phyloP scores from a whole-genome alignment of 768 basidiomycete species.

The Kwoniella heveanensis region DNA sequence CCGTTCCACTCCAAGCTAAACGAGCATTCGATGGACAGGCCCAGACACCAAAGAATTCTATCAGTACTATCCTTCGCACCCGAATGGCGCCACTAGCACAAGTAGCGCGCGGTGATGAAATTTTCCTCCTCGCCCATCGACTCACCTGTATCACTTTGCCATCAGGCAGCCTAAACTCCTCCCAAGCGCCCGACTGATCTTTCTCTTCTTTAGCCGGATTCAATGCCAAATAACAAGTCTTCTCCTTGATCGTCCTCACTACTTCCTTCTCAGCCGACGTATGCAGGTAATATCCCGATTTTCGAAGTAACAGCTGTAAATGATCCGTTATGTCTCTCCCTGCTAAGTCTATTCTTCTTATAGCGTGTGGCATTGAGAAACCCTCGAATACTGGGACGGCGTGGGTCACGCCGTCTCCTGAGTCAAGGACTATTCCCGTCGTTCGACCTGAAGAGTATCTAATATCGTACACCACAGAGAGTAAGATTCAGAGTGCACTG shows the following conservation, averaged over 20 bases:
- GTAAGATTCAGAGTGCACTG: too few relatives aligned
- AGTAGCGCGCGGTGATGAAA: slow-evolving; percentile 4
- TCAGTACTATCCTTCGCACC: too few relatives aligned
- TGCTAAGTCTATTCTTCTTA: slow-evolving; percentile 91
- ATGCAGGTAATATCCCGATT: slow-evolving; percentile 90
- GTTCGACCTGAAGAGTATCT: slow-evolving; percentile 96
- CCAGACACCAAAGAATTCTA: too few relatives aligned
- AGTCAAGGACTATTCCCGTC: slow-evolving; percentile 98
- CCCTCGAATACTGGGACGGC: slow-evolving; percentile 99
- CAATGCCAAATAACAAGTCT: slow-evolving; percentile 90
- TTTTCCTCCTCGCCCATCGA: neutral
- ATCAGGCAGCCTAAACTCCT: slow-evolving; percentile 92
- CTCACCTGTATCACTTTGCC: slow-evolving; percentile 86
- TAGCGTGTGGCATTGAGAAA: slow-evolving; percentile 98
- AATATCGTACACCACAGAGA: too few relatives aligned
- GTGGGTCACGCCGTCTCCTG: slow-evolving; percentile 97
- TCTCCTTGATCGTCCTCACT: slow-evolving; percentile 96
- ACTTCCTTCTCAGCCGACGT: slow-evolving; percentile 97
- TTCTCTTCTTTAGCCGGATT: slow-evolving; percentile 96
- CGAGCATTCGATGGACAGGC: too few relatives aligned
- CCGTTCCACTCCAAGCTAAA: slow-evolving; percentile 86
- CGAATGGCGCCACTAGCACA: too few relatives aligned
- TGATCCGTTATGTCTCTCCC: slow-evolving; percentile 96
- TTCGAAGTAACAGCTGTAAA: slow-evolving; percentile 87
- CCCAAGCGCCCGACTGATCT: slow-evolving; percentile 69